Percentiles rank a stretch among this genome's conserved stretches.
phyloP scores from a whole-genome alignment of 116 monocot species.

The Cymodocea nodosa region DNA sequence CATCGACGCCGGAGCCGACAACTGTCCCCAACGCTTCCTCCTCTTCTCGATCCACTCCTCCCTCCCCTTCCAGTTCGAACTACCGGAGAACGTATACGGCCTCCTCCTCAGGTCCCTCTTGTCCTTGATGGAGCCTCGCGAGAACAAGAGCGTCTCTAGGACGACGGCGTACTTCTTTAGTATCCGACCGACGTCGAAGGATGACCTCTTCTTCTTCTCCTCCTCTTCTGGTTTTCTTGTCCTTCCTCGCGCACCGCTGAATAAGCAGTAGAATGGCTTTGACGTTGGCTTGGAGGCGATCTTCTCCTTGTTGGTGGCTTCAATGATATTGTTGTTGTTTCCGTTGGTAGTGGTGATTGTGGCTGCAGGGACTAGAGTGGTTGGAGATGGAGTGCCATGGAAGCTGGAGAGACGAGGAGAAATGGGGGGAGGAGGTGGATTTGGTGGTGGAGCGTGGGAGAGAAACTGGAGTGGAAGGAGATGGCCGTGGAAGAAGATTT shows the following conservation, averaged over 20 bases:
- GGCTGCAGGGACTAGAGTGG: not conserved
- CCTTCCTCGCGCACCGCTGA: slow-evolving; percentile 8
- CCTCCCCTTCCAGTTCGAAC: slow-evolving; percentile 15
- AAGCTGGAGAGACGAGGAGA: slow-evolving; percentile 5
- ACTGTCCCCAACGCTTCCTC: slow-evolving; percentile 24
- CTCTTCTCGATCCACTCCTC: slow-evolving; percentile 14
- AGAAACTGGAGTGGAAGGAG: slow-evolving; percentile 46
- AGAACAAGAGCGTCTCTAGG: slow-evolving; percentile 20
- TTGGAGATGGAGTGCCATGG: not conserved
- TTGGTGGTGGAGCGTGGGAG: slow-evolving; percentile 10
- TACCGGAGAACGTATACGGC: slow-evolving; percentile 53
- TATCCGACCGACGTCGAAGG: slow-evolving; percentile 16
- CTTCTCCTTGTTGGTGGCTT: slow-evolving; percentile 1
- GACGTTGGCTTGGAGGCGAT: not conserved
- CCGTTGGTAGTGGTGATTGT: not conserved
- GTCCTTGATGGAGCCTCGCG: slow-evolving; percentile 15
- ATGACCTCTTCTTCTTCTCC: slow-evolving; percentile 21
- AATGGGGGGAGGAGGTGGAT: slow-evolving; percentile 1
- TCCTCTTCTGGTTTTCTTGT: slow-evolving; percentile 4
- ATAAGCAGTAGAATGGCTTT: slow-evolving; percentile 27
- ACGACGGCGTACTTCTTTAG: slow-evolving; percentile 24
- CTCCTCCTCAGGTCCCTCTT: slow-evolving; percentile 16
- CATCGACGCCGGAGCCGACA: slow-evolving; percentile 66
- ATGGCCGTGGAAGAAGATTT: slow-evolving; percentile 53
- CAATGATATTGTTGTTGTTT: not conserved